Percentiles rank a stretch among this genome's conserved stretches.
Evolutionary conservation across 129 eudicot genomes (phyloP).

Genomic region (Lactuca sativa): DNA sequence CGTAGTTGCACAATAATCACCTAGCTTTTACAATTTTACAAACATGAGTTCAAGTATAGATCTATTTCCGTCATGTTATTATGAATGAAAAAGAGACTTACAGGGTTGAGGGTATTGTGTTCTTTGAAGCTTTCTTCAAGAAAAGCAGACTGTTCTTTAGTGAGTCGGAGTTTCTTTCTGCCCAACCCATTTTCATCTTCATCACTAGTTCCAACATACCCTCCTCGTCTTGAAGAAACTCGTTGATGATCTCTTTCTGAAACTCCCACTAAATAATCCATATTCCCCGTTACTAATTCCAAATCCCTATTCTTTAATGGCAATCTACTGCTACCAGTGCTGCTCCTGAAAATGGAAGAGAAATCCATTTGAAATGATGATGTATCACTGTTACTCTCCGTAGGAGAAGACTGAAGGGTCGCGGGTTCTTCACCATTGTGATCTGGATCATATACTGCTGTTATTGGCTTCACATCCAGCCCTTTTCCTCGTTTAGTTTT

Average conservation of each 20-base stretch:
- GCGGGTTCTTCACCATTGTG: slow-evolving; percentile 41
- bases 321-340: slow-evolving; percentile 28
- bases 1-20: too few relatives aligned
- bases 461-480: slow-evolving; percentile 36
- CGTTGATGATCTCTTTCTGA: slow-evolving; percentile 43
- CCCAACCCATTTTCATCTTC: slow-evolving; percentile 47
- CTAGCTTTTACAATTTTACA: too few relatives aligned
- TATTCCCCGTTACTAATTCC: slow-evolving; percentile 7
- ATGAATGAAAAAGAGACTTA: slow-evolving; percentile 28
- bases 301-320: slow-evolving; percentile 7
- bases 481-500: slow-evolving; percentile 37
- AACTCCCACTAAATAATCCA: slow-evolving; percentile 25
- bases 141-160: slow-evolving; percentile 80
- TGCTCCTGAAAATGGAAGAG: slow-evolving; percentile 42
- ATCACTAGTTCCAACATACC: slow-evolving; percentile 49
- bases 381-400: slow-evolving; percentile 53
- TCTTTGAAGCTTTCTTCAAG: slow-evolving; percentile 89
- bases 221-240: slow-evolving; percentile 34
- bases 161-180: slow-evolving; percentile 63
- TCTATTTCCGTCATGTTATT: not conserved
- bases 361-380: slow-evolving; percentile 73
- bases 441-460: slow-evolving; percentile 36
- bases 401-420: slow-evolving; percentile 62
- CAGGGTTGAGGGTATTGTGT: slow-evolving; percentile 85
- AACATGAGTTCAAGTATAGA: not conserved